Evolutionary conservation across 352 stramenopile genomes (phyloP).

Genomic region (Globisporangium solare): DNA sequence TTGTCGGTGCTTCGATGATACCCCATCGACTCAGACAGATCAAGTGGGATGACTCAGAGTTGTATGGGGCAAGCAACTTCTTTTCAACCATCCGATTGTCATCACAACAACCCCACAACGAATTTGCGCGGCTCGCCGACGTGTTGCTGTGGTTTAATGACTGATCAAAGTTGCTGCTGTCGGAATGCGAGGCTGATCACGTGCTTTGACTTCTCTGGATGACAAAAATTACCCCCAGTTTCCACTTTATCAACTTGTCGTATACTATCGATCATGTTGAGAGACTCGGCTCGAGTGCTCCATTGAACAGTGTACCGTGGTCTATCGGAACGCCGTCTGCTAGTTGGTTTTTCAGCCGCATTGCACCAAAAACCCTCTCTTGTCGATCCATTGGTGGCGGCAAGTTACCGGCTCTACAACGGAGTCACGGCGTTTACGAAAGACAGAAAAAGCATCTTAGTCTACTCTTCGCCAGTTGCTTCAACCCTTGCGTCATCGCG

Average conservation of each 20-base stretch:
- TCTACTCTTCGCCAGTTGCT: not conserved
- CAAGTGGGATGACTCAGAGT: too few relatives aligned
- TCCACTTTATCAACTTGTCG: conserved; percentile 1
- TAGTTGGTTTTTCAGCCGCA: not conserved
- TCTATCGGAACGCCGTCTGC: not conserved
- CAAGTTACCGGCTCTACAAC: conserved; percentile 7
- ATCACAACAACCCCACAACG: too few relatives aligned
- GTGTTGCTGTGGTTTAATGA: too few relatives aligned
- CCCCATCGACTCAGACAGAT: too few relatives aligned
- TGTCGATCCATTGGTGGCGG: not conserved
- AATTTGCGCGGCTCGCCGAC: too few relatives aligned
- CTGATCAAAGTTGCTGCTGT: not conserved
- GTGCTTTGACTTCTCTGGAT: conserved; percentile 5
- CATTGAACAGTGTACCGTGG: not conserved
- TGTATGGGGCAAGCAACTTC: too few relatives aligned
- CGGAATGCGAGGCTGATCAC: conserved; percentile 9
- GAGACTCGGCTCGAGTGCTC: too few relatives aligned
- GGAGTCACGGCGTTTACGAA: conserved; percentile 5
- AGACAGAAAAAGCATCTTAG: not conserved
- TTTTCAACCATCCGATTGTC: too few relatives aligned
- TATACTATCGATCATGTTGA: not conserved
- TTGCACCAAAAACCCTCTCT: too few relatives aligned
- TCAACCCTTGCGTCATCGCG: not conserved
- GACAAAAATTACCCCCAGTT: not conserved
- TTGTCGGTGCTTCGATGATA: too few relatives aligned